These are phyloP conservation scores for Citrullus mucosospermus DNA, from an alignment of 306 rosid species.

Conservation along the genomic window DNA sequence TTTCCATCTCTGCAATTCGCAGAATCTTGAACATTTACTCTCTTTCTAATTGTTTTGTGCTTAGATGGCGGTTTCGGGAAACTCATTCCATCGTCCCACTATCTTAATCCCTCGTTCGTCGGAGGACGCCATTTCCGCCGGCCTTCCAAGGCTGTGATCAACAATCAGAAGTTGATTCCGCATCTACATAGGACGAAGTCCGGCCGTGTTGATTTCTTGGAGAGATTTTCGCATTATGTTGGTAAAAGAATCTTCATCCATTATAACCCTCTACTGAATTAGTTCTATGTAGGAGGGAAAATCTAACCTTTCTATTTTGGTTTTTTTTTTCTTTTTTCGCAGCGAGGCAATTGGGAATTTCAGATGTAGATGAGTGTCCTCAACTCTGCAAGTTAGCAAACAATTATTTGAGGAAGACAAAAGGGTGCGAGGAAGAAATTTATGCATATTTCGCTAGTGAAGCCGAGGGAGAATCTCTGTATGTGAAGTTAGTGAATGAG, in stretches of 20 bases:
- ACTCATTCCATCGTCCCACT: constrained; percentile 11
- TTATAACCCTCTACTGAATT: neutral
- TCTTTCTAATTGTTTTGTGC: neutral
- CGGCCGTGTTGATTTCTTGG: constrained; percentile 46
- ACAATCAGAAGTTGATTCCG: constrained; percentile 23
- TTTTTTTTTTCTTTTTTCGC: neutral
- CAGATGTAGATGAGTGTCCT: constrained; percentile 38
- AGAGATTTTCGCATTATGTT: constrained; percentile 60
- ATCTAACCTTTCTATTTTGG: neutral
- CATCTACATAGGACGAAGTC: constrained; percentile 26
- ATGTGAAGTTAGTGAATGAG: constrained; percentile 36
- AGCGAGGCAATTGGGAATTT: constrained; percentile 77
- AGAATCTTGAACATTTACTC: no score
- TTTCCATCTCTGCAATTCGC: neutral
- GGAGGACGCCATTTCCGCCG: constrained; percentile 13
- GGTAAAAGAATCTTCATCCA: constrained; percentile 20
- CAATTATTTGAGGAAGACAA: constrained; percentile 36
- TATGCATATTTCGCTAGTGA: constrained; percentile 33
- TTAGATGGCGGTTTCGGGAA: constrained; percentile 30
- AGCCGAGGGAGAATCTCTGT: constrained; percentile 28
- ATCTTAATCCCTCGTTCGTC: constrained; percentile 36
- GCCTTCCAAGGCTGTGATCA: neutral
- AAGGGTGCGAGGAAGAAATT: constrained; percentile 43
- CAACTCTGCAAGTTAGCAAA: constrained; percentile 40
- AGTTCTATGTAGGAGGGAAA: neutral